A percentile compares a stretch with the other conserved stretches of the same genome.
phyloP scores from a whole-genome alignment of 1,284 basidiomycete species.

The Malassezia brasiliensis region DNA sequence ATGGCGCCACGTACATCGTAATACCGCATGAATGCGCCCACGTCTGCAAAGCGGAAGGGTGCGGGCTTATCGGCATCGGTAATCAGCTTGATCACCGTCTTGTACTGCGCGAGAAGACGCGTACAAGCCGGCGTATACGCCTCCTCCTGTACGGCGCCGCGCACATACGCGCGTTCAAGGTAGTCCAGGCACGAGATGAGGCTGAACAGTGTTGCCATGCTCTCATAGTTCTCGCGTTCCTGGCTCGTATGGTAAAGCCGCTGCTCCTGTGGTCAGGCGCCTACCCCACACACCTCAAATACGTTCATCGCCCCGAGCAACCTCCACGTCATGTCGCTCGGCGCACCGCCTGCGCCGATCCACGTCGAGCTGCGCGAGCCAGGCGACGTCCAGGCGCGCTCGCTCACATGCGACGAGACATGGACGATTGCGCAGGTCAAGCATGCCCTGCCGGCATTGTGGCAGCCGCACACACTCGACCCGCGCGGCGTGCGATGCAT shows the following conservation, averaged over 20 bases:
- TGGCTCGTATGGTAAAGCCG: constrained; percentile 76
- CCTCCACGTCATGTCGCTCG: background rate
- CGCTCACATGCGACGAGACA: background rate
- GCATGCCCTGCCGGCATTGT: constrained; percentile 18
- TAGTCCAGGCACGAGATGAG: constrained; percentile 87
- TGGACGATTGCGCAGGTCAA: constrained; percentile 15
- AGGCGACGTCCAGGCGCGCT: background rate
- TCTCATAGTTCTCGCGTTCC: constrained; percentile 79
- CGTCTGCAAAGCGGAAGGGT: constrained; percentile 24
- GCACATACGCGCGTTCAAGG: constrained; percentile 86
- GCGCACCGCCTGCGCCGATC: background rate
- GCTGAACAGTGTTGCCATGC: constrained; percentile 78
- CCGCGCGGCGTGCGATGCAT: constrained; percentile 37
- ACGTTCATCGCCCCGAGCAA: constrained; percentile 12
- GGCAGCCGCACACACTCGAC: constrained; percentile 24
- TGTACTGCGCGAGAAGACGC: constrained; percentile 82
- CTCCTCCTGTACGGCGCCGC: constrained; percentile 72
- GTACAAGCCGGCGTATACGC: constrained; percentile 93
- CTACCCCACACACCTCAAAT: constrained; percentile 7
- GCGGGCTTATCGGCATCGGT: constrained; percentile 60
- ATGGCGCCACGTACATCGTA: constrained; percentile 60
- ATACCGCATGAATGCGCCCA: constrained; percentile 69
- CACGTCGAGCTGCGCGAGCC: background rate
- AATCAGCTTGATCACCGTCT: constrained; percentile 88
- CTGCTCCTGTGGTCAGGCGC: constrained; percentile 59